These are phyloP conservation scores for Trichodelitschia bisporula DNA, from an alignment of 495 filamentous ascomycete species.

Conservation along the genomic window DNA sequence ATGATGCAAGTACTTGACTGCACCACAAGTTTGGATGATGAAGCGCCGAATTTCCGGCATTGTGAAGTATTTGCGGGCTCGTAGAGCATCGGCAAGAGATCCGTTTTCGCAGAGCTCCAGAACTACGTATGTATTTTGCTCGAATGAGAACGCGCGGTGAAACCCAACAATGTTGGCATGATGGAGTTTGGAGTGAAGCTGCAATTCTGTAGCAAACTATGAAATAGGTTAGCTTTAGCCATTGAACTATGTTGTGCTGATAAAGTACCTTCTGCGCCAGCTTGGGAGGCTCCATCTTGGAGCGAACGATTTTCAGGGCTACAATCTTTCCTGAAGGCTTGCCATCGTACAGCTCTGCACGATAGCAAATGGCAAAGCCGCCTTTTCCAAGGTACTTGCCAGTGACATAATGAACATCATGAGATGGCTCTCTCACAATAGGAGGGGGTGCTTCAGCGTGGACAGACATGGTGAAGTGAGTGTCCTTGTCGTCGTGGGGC, in stretches of 20 bases:
- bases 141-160: conserved; percentile 77
- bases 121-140: conserved; percentile 73
- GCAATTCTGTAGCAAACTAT: conserved; percentile 93
- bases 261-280: conserved; percentile 61
- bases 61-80: conserved; percentile 60
- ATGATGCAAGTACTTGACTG: conserved; percentile 89
- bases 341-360: conserved; percentile 38
- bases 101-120: conserved; percentile 88
- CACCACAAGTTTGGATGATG: conserved; percentile 80
- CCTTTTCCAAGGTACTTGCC: conserved; percentile 78
- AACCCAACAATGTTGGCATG: conserved; percentile 90
- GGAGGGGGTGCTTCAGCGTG: conserved; percentile 28
- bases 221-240: too few relatives aligned
- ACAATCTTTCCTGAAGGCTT: conserved; percentile 29
- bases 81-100: conserved; percentile 96
- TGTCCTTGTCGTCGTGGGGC: too few relatives aligned
- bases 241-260: too few relatives aligned
- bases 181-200: conserved; percentile 92
- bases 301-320: conserved; percentile 78
- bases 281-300: conserved; percentile 63
- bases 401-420: conserved; percentile 56
- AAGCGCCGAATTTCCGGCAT: conserved; percentile 81
- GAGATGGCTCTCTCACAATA: conserved; percentile 44
- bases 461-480: too few relatives aligned
- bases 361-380: conserved; percentile 81